Percentiles rank a stretch among this genome's conserved stretches.
These are phyloP conservation scores for Ophiostoma sp. DNA, from an alignment of 2,329 filamentous ascomycete species.

Conservation along the genomic window DNA sequence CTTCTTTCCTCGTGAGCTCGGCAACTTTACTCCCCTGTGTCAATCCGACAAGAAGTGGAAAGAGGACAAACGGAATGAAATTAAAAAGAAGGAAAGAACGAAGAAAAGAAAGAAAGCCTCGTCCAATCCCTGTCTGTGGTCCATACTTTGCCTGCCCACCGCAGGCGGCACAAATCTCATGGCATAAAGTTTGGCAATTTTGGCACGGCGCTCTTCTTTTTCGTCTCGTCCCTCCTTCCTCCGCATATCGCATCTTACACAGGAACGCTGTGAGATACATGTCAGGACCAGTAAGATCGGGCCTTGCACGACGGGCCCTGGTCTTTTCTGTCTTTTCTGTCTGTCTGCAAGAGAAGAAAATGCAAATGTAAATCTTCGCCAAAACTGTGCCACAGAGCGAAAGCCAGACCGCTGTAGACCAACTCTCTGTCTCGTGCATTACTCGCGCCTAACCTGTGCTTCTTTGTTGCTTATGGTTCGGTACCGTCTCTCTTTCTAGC, in stretches of 20 bases:
- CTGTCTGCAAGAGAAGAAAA: neutral
- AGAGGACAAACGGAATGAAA: neutral
- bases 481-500: neutral
- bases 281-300: neutral
- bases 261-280: neutral
- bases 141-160: neutral
- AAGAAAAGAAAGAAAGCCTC: neutral
- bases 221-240: neutral
- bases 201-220: neutral
- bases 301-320: neutral
- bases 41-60: neutral
- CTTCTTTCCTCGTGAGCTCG: neutral
- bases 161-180: neutral
- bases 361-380: neutral
- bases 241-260: neutral
- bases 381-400: neutral
- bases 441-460: neutral
- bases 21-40: neutral
- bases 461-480: neutral
- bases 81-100: neutral
- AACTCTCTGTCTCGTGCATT: neutral
- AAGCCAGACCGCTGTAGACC: neutral
- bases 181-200: constrained; percentile 10
- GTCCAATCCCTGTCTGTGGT: neutral
- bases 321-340: no score